phyloP scores from a whole-genome alignment of 176 grass and related monocot species.

The Phragmites australis region DNA sequence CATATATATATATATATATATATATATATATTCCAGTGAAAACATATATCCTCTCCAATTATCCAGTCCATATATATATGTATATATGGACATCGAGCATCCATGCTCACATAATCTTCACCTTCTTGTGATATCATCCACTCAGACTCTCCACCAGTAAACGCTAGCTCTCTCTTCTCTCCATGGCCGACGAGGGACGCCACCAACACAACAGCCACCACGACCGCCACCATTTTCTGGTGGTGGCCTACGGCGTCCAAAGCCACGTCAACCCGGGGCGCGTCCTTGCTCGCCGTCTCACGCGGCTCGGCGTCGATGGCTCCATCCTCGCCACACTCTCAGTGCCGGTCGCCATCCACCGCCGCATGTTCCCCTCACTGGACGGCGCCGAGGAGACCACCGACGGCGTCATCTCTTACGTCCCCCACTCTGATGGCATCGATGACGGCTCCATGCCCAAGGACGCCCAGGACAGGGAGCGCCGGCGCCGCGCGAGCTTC shows the following conservation, averaged over 20 bases:
- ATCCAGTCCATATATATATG: too few species aligned
- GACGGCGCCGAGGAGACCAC: background rate
- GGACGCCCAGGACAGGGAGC: background rate
- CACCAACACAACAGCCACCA: background rate
- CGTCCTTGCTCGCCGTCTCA: slow-evolving; percentile 33
- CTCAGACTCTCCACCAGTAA: too few species aligned
- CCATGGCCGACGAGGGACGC: slow-evolving; percentile 5
- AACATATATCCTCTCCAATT: too few species aligned
- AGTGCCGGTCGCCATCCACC: background rate
- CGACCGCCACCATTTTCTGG: slow-evolving; percentile 32
- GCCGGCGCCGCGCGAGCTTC: background rate
- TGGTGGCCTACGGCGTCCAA: slow-evolving; percentile 35
- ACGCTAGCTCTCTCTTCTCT: background rate
- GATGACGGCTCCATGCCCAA: background rate
- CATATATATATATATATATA: too few species aligned
- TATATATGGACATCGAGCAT: background rate
- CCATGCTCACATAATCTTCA: background rate
- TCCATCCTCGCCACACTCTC: slow-evolving; percentile 32
- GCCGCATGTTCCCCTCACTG: slow-evolving; percentile 37
- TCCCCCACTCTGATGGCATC: slow-evolving; percentile 35
- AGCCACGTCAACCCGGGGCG: slow-evolving; percentile 46
- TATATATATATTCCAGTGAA: too few species aligned
- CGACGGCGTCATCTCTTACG: slow-evolving; percentile 44
- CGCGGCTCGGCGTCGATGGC: background rate
- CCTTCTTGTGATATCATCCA: background rate